Evolutionary conservation across 768 basidiomycete species (phyloP), one percentile per base, ranked within the genome.

Genomic region (Hygrocybe coccinea): DNA sequence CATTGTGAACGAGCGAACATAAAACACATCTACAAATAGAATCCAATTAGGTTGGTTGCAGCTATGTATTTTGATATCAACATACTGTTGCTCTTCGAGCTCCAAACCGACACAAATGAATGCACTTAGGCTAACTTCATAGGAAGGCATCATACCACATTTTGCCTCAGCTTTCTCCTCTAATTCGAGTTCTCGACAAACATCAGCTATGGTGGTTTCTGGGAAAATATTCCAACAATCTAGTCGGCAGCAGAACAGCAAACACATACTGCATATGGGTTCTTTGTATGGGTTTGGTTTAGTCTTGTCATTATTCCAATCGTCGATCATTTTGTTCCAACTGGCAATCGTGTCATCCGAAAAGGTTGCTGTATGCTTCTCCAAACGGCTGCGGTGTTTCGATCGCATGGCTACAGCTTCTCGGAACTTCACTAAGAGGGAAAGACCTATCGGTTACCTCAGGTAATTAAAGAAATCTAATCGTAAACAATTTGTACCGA

Each of bases 21-120:
- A 37, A 3, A 3, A 34, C 49, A n/a, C 24, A n/a, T 34, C 25
- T 50, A 14, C n/a, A n/a, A n/a, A n/a, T n/a, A n/a, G n/a, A 29
- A 33, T 21, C 5, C 22, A 36, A 37, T 34, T 14, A 6, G 25
- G n/a, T 29, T 29, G n/a, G 12, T 50, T 10, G 12, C 11, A 33
- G n/a, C 2, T 29, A 11, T 17, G n/a, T 22, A 33, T 25, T 9
- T 8, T 24, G 9, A 45, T 11, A 22, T 9, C 48, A 33, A 58
- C 61, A 15, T 35, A 66, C 64, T 65, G 61, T 38, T 62, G 55
- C 1, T 52, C 55, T 49, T 66, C 67, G 1, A 68, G 21, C 14
- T 62, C 59, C 2, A 67, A 21, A 5, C 66, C 64, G 11, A 25
- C 24, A 1, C 50, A 34, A 3, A 67, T 62, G 0, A 64, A 44